These are phyloP conservation scores for Pichia sp. DNA, from an alignment of 1,139 yeast genomes.

Conservation along the genomic window DNA sequence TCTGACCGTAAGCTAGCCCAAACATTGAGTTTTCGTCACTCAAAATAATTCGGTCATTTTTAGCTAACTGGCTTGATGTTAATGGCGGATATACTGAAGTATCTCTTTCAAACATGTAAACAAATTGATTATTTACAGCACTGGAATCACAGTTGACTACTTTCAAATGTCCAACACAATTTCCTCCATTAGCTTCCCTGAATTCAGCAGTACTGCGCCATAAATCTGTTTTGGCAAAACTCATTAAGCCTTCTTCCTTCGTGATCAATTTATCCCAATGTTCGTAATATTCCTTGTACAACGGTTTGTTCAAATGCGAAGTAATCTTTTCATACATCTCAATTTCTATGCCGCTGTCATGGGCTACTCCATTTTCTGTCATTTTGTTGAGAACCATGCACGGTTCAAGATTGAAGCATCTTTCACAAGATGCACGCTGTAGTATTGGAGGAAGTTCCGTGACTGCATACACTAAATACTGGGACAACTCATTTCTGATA, in stretches of 20 bases:
- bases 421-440: constrained; percentile 56
- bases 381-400: constrained; percentile 71
- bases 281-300: constrained; percentile 51
- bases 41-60: constrained; percentile 56
- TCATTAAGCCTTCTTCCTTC: constrained; percentile 63
- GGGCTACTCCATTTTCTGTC: constrained; percentile 52
- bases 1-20: constrained; percentile 62
- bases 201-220: constrained; percentile 62
- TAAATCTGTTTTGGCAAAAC: constrained; percentile 53
- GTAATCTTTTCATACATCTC: constrained; percentile 48
- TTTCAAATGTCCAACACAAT: constrained; percentile 48
- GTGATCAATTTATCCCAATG: constrained; percentile 75
- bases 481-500: constrained; percentile 67
- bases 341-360: constrained; percentile 41
- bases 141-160: constrained; percentile 32
- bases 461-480: constrained; percentile 48
- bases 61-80: constrained; percentile 43
- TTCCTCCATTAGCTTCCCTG: constrained; percentile 59
- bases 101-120: constrained; percentile 47
- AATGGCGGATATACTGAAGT: constrained; percentile 24
- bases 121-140: constrained; percentile 34
- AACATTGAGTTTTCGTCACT: constrained; percentile 82
- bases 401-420: constrained; percentile 55
- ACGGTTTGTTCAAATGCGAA: constrained; percentile 42
- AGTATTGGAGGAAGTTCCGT: constrained; percentile 57